Percentiles rank a stretch among this genome's conserved stretches.
Evolutionary conservation across 1,139 yeast species (phyloP).

Genomic region (Wickerhamomyces sp.): DNA sequence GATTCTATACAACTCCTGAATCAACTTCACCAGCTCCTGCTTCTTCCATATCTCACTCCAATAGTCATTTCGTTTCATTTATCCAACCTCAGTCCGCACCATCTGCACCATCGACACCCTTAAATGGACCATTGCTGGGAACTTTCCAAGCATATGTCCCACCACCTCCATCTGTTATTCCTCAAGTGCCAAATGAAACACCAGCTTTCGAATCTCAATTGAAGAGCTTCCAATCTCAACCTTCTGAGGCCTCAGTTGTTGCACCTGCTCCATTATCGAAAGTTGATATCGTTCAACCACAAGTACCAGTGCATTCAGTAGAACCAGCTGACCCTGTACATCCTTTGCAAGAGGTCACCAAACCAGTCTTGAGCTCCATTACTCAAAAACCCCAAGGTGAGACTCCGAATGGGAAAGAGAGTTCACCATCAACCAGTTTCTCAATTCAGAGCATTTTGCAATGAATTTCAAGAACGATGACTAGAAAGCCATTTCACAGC

Average conservation of each 20-base stretch:
- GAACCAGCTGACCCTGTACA: too few species aligned
- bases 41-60: not conserved
- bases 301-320: too few species aligned
- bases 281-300: too few species aligned
- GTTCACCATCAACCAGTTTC: conserved; percentile 1
- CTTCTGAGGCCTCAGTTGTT: too few species aligned
- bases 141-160: not conserved
- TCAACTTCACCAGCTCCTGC: not conserved
- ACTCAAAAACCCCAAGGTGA: not conserved
- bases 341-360: too few species aligned
- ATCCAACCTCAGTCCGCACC: not conserved
- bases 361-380: not conserved
- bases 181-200: not conserved
- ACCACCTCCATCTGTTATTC: not conserved
- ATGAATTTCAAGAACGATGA: not conserved
- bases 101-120: not conserved
- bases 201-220: not conserved
- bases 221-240: too few species aligned
- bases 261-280: too few species aligned
- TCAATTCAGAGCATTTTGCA: conserved; percentile 1
- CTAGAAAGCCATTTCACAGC: too few species aligned
- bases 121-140: not conserved
- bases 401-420: not conserved
- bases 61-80: too few species aligned
- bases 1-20: not conserved